phyloP scores from a whole-genome alignment of 257 asterid species.

The Solanum clarkiae region DNA sequence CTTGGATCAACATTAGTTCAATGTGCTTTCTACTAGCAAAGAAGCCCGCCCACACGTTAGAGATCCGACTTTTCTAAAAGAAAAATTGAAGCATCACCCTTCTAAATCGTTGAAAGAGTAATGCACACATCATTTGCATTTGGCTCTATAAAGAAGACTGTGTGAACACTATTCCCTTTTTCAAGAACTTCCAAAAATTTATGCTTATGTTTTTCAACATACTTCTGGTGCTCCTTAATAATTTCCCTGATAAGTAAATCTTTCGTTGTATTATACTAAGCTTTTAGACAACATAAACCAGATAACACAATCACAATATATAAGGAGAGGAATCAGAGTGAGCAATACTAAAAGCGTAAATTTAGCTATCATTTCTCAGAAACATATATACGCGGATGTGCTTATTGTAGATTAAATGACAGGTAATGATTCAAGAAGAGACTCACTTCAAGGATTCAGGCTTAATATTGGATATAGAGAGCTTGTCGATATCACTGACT shows the following conservation, averaged over 20 bases:
- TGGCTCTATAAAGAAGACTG: background rate
- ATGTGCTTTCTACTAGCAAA: background rate
- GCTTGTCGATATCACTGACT: conserved; percentile 85
- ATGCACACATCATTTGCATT: background rate
- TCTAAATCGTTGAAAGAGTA: background rate
- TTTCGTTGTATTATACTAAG: background rate
- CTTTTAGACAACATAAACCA: background rate
- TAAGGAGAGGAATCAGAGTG: background rate
- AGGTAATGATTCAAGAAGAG: background rate
- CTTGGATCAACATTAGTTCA: background rate
- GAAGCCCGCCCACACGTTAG: background rate
- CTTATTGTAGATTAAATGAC: background rate
- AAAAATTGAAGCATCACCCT: background rate
- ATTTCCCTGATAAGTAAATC: background rate
- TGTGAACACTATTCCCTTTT: background rate
- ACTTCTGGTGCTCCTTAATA: background rate
- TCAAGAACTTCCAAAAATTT: background rate
- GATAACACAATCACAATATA: background rate
- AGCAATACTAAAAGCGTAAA: background rate
- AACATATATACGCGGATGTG: background rate
- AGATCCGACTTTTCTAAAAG: background rate
- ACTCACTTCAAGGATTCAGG: conserved; percentile 76
- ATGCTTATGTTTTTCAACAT: background rate
- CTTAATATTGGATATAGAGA: conserved; percentile 83
- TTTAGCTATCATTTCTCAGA: background rate